Conservation (phyloP, 352 stramenopile species). For the Phytopythium mirpurense region DNA sequence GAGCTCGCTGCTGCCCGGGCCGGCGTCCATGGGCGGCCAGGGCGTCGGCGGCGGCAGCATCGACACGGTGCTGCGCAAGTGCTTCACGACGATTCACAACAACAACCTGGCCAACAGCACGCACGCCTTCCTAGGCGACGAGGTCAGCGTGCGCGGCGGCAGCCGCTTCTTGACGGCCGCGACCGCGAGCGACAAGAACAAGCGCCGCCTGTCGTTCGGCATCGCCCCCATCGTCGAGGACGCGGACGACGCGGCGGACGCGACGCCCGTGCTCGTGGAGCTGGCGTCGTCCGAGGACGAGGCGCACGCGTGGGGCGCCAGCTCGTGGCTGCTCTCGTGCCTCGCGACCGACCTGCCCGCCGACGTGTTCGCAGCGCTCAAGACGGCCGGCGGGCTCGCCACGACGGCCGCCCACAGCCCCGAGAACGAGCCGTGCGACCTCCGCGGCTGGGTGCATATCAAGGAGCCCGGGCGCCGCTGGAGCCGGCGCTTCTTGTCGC, state of each 20-base stretch:
- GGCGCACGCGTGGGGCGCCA: constrained; percentile 42
- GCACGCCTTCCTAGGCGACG: constrained; percentile 76
- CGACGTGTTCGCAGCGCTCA: constrained; percentile 47
- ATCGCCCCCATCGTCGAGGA: constrained; percentile 74
- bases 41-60: constrained; percentile 18
- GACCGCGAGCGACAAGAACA: constrained; percentile 3
- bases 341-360: constrained; percentile 56
- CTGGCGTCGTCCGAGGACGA: constrained; percentile 17
- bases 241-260: constrained; percentile 18
- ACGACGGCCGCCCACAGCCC: constrained; percentile 10
- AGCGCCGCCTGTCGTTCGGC: constrained; percentile 46
- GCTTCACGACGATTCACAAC: constrained; percentile 84
- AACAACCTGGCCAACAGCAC: constrained; percentile 82
- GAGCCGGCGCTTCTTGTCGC: constrained; percentile 59
- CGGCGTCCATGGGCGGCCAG: constrained; percentile 1
- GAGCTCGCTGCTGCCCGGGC: constrained; percentile 27
- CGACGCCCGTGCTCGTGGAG: constrained; percentile 32
- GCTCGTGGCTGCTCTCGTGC: constrained; percentile 62
- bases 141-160: constrained; percentile 77
- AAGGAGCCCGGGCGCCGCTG: constrained; percentile 63
- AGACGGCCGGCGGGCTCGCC: constrained; percentile 7
- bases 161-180: constrained; percentile 24
- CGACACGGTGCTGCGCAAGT: constrained; percentile 80
- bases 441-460: constrained; percentile 45
- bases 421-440: constrained; percentile 1